These are phyloP conservation scores for Fusarium succisae DNA, from an alignment of 2,329 filamentous ascomycete genomes.

Conservation along the genomic window DNA sequence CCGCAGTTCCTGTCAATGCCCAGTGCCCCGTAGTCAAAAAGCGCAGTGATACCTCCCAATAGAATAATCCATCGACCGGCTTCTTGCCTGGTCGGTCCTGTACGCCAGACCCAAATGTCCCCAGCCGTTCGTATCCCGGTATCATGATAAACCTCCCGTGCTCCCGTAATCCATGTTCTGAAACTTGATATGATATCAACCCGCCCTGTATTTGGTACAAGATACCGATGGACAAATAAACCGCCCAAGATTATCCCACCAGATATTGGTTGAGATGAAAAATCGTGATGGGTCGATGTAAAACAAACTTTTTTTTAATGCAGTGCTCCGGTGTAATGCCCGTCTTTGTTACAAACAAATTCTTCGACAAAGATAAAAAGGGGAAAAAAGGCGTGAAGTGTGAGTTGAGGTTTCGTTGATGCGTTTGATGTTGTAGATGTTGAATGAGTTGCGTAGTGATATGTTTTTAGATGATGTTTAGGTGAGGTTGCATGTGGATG, in stretches of 20 bases:
- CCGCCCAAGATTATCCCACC: conserved; percentile 36
- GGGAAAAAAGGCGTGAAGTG: conserved; percentile 29
- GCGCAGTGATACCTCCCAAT: conserved; percentile 36
- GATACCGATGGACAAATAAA: conserved; percentile 38
- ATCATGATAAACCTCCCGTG: conserved; percentile 45
- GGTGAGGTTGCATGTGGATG: background rate
- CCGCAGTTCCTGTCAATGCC: conserved; percentile 40
- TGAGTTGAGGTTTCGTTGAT: conserved; percentile 32
- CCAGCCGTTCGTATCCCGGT: conserved; percentile 44
- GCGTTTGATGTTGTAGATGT: conserved; percentile 36
- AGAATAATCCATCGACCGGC: conserved; percentile 37
- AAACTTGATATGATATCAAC: conserved; percentile 47
- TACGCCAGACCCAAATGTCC: conserved; percentile 40
- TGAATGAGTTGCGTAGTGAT: conserved; percentile 46
- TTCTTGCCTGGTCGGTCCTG: conserved; percentile 39
- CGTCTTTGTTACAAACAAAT: conserved; percentile 55
- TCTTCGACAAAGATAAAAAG: conserved; percentile 38
- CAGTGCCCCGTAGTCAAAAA: conserved; percentile 37
- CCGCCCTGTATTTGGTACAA: conserved; percentile 47
- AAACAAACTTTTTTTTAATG: conserved; percentile 56
- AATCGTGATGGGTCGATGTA: conserved; percentile 38
- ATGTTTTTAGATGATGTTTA: conserved; percentile 17
- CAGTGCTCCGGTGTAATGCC: conserved; percentile 60
- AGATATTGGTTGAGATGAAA: conserved; percentile 26
- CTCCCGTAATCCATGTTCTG: conserved; percentile 49